Base-by-base conservation (phyloP, 2,329 filamentous ascomycete genomes). In the Bretziella fagacearum region DNA sequence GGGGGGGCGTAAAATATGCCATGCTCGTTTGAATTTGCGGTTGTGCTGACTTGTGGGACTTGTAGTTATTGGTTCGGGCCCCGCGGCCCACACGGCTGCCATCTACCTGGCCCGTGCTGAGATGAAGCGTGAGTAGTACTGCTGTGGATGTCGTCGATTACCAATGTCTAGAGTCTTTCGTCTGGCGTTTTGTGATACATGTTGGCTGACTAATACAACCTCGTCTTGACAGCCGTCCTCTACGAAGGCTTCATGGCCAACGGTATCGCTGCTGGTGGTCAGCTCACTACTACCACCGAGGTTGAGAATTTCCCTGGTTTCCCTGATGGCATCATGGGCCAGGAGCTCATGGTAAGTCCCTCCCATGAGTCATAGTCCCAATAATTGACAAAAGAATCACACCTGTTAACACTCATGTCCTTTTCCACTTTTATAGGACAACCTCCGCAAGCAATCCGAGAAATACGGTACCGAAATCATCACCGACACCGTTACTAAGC, bases 231-330 rank as follows among this genome's bases (percentile, higher is more conserved):
- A 77, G 77, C 91, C 53, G 83, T 95, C 53, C 73, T 98, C 55
- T 98, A 96, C 62, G 91, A 98, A 68, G 91, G 91, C 56, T 94
- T 98, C 74, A 79, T 98, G 63, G 91, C 91, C 57, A 91, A 95
- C 60, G 91, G 89, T 59, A 93, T 93, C 57, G 91, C 91, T 5
- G 85, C 91, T 37, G 91, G 91, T 56, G 91, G 91, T 49, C 91
- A 98, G 71, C 73, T 98, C 56, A 98, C 93, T 47, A 98, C 93
- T 22, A 98, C 91, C 47, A 96, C 93, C 58, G 93, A 98, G 56
- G 79, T 98, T 51, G 91, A 98, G 71, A 98, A 98, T 74, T 98
- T 81, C 66, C 91, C 91, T 22, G 91, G 91, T 41, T 98, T 96
- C 68, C 82, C 84, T 58, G 75, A 84, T 57, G 83, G 81, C 53